phyloP scores from a whole-genome alignment of 768 basidiomycete genomes.

The Mycena amicta region DNA sequence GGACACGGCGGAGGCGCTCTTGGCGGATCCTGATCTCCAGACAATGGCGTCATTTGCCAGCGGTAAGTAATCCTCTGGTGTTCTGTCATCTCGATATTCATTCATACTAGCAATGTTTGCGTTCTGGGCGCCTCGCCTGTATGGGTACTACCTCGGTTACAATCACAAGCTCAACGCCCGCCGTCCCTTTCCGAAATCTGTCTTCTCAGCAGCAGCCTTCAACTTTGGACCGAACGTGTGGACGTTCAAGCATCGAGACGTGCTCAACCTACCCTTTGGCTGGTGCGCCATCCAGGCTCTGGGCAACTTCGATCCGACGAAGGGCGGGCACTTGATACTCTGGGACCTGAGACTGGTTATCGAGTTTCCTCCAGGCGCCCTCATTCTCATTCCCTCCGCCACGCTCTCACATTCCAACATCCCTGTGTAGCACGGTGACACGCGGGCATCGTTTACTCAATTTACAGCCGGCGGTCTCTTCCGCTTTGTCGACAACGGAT shows the following conservation, averaged over 20 bases:
- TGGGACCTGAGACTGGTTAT: slow-evolving; percentile 30
- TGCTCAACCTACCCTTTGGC: slow-evolving; percentile 32
- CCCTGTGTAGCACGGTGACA: slow-evolving; percentile 21
- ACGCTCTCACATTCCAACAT: slow-evolving; percentile 31
- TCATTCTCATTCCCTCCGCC: slow-evolving; percentile 11
- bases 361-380: slow-evolving; percentile 28
- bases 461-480: slow-evolving; percentile 32
- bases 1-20: neutral
- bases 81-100: neutral
- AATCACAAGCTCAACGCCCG: neutral
- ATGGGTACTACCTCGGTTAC: slow-evolving; percentile 6
- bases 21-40: slow-evolving; percentile 1
- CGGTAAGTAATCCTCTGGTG: neutral
- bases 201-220: slow-evolving; percentile 30
- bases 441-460: slow-evolving; percentile 28
- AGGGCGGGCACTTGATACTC: slow-evolving; percentile 36
- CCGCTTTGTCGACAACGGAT: slow-evolving; percentile 28
- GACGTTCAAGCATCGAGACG: slow-evolving; percentile 28
- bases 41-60: slow-evolving; percentile 19
- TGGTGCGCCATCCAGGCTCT: slow-evolving; percentile 35
- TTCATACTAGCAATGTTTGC: slow-evolving; percentile 17
- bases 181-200: slow-evolving; percentile 19
- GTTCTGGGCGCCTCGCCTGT: slow-evolving; percentile 18
- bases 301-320: slow-evolving; percentile 30
- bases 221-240: slow-evolving; percentile 30